phyloP scores from a whole-genome alignment of 306 rosid genomes.

The Lathyrus oleraceus region DNA sequence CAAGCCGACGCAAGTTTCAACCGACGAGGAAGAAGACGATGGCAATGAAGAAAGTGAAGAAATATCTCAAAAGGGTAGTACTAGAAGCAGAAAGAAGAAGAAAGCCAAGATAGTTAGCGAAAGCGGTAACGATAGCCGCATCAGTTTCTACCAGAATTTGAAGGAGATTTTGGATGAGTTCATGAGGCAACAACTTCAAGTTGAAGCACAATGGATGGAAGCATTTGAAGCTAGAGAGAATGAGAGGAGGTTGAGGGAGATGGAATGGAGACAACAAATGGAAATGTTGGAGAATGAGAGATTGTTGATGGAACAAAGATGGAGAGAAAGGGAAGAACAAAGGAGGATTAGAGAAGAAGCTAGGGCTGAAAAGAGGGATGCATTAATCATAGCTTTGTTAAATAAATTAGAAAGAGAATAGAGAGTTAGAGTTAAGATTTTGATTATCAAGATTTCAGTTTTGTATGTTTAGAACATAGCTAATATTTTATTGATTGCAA shows the following conservation, averaged over 20 bases:
- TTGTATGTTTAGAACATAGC: not conserved
- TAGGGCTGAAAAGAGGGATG: constrained; percentile 93
- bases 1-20: constrained; percentile 39
- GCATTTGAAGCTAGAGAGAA: constrained; percentile 75
- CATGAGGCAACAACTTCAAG: constrained; percentile 71
- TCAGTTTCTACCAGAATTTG: constrained; percentile 30
- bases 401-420: constrained; percentile 59
- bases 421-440: constrained; percentile 9
- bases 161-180: constrained; percentile 73
- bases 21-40: constrained; percentile 54
- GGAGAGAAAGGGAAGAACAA: constrained; percentile 92
- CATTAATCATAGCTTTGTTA: constrained; percentile 63
- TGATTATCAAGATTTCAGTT: not conserved
- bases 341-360: constrained; percentile 82
- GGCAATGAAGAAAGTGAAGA: constrained; percentile 62
- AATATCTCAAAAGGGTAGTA: constrained; percentile 44
- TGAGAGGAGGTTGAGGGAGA: constrained; percentile 71
- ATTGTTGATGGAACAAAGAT: constrained; percentile 71
- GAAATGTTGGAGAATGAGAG: constrained; percentile 83
- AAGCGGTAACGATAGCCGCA: not conserved
- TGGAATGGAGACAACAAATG: constrained; percentile 88
- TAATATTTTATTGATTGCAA: not conserved
- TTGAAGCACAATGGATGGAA: constrained; percentile 82
- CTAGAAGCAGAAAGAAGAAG: constrained; percentile 41
- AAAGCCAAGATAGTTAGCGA: constrained; percentile 39